phyloP scores from a whole-genome alignment of 2,329 filamentous ascomycete genomes.

The Diplocarpon mali region DNA sequence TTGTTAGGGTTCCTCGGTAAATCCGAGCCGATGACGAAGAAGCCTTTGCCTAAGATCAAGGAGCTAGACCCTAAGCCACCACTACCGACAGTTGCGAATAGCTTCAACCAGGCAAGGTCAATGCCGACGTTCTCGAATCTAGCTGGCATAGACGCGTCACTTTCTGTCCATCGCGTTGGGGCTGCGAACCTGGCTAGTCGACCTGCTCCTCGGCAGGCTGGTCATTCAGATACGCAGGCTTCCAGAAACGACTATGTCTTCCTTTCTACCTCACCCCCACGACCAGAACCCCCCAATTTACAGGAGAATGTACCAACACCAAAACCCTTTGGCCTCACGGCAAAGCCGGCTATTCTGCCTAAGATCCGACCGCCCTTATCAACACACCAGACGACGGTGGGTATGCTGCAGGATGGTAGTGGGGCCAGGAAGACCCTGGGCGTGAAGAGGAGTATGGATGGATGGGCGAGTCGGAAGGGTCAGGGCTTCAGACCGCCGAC shows the following conservation, averaged over 20 bases:
- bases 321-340: slow-evolving; percentile 6
- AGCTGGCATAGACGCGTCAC: slow-evolving; percentile 12
- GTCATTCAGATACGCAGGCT: slow-evolving; percentile 5
- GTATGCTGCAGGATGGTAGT: slow-evolving; percentile 10
- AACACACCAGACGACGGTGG: slow-evolving; percentile 21
- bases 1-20: slow-evolving; percentile 22
- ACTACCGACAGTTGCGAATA: not conserved
- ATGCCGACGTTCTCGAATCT: not conserved
- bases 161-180: slow-evolving; percentile 19
- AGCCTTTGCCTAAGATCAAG: not conserved
- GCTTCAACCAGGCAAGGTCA: slow-evolving; percentile 8
- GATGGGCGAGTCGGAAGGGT: slow-evolving; percentile 30
- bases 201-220: slow-evolving; percentile 14
- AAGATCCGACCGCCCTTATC: slow-evolving; percentile 19
- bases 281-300: slow-evolving; percentile 6
- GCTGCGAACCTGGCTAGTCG: slow-evolving; percentile 10
- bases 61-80: not conserved
- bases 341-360: slow-evolving; percentile 16
- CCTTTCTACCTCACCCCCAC: slow-evolving; percentile 25
- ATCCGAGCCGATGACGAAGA: slow-evolving; percentile 7
- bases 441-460: slow-evolving; percentile 36
- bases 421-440: slow-evolving; percentile 36
- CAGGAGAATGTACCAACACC: slow-evolving; percentile 6
- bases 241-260: slow-evolving; percentile 22
- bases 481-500: slow-evolving; percentile 23